These are phyloP conservation scores for Phytophthora uliginosa DNA, from an alignment of 352 stramenopile species.

Conservation along the genomic window DNA sequence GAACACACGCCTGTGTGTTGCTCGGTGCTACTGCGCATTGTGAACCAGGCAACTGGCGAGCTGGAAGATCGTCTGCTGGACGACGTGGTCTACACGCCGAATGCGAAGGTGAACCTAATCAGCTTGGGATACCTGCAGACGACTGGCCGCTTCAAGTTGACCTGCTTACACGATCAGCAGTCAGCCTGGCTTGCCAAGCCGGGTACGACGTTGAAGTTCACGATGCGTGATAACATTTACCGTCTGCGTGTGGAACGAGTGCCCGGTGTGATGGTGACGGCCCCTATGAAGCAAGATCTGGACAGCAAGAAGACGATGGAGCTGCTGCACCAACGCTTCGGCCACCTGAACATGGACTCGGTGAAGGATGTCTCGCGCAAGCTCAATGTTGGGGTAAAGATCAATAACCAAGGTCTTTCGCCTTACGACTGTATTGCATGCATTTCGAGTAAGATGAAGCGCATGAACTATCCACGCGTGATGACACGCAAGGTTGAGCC, in stretches of 20 bases:
- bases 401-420: conserved; percentile 17
- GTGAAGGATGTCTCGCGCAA: conserved; percentile 8
- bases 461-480: conserved; percentile 13
- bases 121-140: conserved; percentile 21
- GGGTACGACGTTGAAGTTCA: conserved; percentile 5
- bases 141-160: conserved; percentile 7
- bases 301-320: conserved; percentile 6
- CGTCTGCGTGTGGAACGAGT: not conserved
- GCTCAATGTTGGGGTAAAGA: conserved; percentile 11
- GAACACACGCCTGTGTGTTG: conserved; percentile 1
- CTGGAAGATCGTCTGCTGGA: conserved; percentile 12
- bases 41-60: conserved; percentile 14
- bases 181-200: conserved; percentile 14
- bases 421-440: conserved; percentile 17
- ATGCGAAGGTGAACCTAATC: conserved; percentile 12
- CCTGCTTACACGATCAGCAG: conserved; percentile 1
- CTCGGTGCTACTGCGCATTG: conserved; percentile 1
- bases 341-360: conserved; percentile 8
- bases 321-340: conserved; percentile 16
- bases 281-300: conserved; percentile 1
- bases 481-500: conserved; percentile 1
- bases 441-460: conserved; percentile 1
- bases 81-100: conserved; percentile 10
- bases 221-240: conserved; percentile 19
- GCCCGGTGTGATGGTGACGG: conserved; percentile 4